Conservation (phyloP, 1,139 yeast genomes). For the Nakaseomyces kungkrabaensis region DNA sequence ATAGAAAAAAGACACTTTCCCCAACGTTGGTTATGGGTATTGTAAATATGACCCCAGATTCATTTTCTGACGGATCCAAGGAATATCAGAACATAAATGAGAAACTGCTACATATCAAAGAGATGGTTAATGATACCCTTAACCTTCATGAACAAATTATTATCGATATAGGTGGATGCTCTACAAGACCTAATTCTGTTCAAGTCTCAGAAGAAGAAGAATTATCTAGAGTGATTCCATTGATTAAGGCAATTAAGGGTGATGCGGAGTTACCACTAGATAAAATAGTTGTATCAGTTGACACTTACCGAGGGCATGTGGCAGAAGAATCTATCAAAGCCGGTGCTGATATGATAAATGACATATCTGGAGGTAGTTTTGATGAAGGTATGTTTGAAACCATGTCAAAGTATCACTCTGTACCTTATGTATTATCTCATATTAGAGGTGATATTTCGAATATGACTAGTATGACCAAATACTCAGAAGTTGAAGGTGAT, state of each 20-base stretch:
- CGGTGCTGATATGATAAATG: conserved; percentile 91
- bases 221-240: conserved; percentile 56
- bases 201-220: conserved; percentile 55
- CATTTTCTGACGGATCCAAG: conserved; percentile 84
- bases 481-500: conserved; percentile 34
- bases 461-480: conserved; percentile 55
- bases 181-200: conserved; percentile 74
- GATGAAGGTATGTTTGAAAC: conserved; percentile 56
- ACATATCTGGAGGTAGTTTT: conserved; percentile 67
- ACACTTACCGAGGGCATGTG: conserved; percentile 70
- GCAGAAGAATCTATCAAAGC: conserved; percentile 58
- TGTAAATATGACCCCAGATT: conserved; percentile 84
- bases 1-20: conserved; percentile 20
- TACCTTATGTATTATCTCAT: conserved; percentile 77
- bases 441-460: conserved; percentile 73
- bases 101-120: conserved; percentile 34
- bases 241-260: conserved; percentile 52
- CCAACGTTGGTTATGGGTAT: conserved; percentile 64
- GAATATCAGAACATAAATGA: conserved; percentile 31
- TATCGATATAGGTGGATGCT: conserved; percentile 86
- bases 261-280: conserved; percentile 31
- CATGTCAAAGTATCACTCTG: conserved; percentile 51
- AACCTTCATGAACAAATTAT: conserved; percentile 57
- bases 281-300: conserved; percentile 56
- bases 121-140: conserved; percentile 47